Evolutionary conservation across 2,329 filamentous ascomycete genomes (phyloP).

Genomic region (Fusarium devonianum): DNA sequence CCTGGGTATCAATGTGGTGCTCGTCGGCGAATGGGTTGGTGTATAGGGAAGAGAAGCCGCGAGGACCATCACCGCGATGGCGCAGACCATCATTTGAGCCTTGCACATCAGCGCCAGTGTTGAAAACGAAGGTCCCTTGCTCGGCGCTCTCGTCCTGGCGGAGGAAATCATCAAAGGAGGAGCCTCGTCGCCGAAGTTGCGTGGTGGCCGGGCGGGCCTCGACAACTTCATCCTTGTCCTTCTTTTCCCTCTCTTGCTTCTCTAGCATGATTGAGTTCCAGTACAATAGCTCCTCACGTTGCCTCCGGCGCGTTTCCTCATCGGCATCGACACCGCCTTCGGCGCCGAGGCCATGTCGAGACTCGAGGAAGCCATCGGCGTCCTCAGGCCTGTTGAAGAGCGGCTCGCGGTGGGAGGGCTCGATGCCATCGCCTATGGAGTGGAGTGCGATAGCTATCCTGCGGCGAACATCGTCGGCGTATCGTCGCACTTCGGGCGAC

Average conservation of each 20-base stretch:
- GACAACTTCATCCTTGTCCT: slow-evolving; percentile 27
- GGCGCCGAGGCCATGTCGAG: slow-evolving; percentile 51
- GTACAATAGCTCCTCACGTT: slow-evolving; percentile 70
- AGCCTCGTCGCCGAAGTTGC: slow-evolving; percentile 40
- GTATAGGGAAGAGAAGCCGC: slow-evolving; percentile 57
- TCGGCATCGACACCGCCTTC: slow-evolving; percentile 66
- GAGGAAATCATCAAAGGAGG: slow-evolving; percentile 67
- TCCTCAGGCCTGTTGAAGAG: slow-evolving; percentile 72
- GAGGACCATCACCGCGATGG: slow-evolving; percentile 55
- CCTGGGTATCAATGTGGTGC: slow-evolving; percentile 59
- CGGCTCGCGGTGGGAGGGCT: slow-evolving; percentile 58
- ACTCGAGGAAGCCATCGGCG: slow-evolving; percentile 67
- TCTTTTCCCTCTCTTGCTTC: slow-evolving; percentile 50
- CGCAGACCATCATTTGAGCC: slow-evolving; percentile 55
- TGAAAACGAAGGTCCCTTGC: slow-evolving; percentile 64
- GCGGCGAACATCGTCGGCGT: slow-evolving; percentile 67
- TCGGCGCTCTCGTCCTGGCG: slow-evolving; percentile 59
- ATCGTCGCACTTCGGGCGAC: slow-evolving; percentile 67
- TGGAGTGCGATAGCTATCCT: slow-evolving; percentile 68
- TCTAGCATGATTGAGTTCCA: slow-evolving; percentile 66
- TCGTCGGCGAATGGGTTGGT: slow-evolving; percentile 68
- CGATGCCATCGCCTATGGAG: slow-evolving; percentile 64
- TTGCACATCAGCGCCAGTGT: slow-evolving; percentile 59
- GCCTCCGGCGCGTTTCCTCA: slow-evolving; percentile 65
- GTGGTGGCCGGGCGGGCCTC: slow-evolving; percentile 3